These are phyloP conservation scores for Thelonectria olida DNA, from an alignment of 2,329 filamentous ascomycete genomes.

Conservation along the genomic window DNA sequence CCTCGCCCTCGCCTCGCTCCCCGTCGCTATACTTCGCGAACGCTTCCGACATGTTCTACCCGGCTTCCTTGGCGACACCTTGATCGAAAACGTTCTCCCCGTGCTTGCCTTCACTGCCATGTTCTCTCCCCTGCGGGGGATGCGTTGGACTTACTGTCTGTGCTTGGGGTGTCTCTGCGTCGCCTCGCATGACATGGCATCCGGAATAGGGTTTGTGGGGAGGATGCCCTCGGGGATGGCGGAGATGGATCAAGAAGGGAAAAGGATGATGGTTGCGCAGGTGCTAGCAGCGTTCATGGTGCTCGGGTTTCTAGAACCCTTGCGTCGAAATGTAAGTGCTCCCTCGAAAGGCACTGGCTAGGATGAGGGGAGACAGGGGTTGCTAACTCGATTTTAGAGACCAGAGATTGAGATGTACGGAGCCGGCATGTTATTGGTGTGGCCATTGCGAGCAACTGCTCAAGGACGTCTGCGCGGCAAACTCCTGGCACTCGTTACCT, in stretches of 20 bases:
- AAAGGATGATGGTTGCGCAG: slow-evolving; percentile 18
- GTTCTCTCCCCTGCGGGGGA: background rate
- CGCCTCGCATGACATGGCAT: slow-evolving; percentile 5
- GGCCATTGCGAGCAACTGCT: slow-evolving; percentile 13
- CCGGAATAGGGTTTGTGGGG: slow-evolving; percentile 13
- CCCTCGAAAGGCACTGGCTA: background rate
- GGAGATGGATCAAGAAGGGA: background rate
- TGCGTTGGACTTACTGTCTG: slow-evolving; percentile 1
- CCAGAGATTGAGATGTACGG: slow-evolving; percentile 30
- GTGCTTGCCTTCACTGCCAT: background rate
- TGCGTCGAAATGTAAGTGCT: slow-evolving; percentile 31
- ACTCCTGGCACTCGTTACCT: slow-evolving; percentile 2
- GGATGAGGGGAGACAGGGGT: background rate
- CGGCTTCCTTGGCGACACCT: background rate
- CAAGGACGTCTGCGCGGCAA: slow-evolving; percentile 12
- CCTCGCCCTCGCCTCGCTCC: slow-evolving; percentile 24
- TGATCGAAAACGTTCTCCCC: slow-evolving; percentile 4
- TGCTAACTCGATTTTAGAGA: slow-evolving; percentile 19
- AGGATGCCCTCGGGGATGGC: slow-evolving; percentile 4
- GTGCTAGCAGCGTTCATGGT: slow-evolving; percentile 30
- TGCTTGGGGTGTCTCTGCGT: slow-evolving; percentile 8
- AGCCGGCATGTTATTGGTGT: slow-evolving; percentile 25
- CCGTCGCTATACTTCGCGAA: slow-evolving; percentile 5
- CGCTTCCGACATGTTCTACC: slow-evolving; percentile 1
- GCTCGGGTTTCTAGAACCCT: slow-evolving; percentile 35